A percentile compares a stretch with the other conserved stretches of the same genome.
These are phyloP conservation scores for Pestalotiopsis fici DNA, from an alignment of 2,329 filamentous ascomycete genomes.

Conservation along the genomic window DNA sequence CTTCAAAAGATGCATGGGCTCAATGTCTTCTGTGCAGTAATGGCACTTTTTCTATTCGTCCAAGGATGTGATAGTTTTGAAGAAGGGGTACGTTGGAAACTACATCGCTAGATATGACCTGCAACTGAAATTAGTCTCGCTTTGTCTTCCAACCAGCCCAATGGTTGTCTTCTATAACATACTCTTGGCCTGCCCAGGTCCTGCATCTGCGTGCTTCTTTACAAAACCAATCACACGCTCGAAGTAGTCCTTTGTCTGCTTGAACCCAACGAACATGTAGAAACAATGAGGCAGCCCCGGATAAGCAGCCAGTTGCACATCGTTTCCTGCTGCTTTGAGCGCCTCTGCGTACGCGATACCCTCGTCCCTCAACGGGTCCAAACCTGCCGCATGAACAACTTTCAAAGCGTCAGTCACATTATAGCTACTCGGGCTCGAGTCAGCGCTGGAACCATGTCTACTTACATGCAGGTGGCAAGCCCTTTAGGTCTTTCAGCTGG, in stretches of 20 bases:
- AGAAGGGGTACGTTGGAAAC: too few species aligned
- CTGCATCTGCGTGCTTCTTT: slow-evolving; percentile 4
- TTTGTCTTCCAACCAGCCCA: not conserved
- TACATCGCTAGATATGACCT: too few species aligned
- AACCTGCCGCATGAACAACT: slow-evolving; percentile 36
- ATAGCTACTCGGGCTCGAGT: not conserved
- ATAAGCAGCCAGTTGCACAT: slow-evolving; percentile 32
- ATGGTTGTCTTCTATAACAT: not conserved
- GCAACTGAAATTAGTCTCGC: too few species aligned
- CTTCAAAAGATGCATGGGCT: too few species aligned
- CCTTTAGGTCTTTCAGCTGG: slow-evolving; percentile 20
- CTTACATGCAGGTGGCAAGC: slow-evolving; percentile 34
- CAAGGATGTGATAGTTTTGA: not conserved
- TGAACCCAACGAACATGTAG: slow-evolving; percentile 4
- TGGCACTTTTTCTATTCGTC: too few species aligned
- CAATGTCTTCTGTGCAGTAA: too few species aligned
- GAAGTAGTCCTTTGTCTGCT: slow-evolving; percentile 1
- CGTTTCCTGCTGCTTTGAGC: slow-evolving; percentile 30
- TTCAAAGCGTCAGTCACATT: not conserved
- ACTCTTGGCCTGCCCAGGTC: not conserved
- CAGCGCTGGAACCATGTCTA: not conserved
- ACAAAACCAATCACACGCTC: not conserved
- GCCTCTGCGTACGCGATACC: slow-evolving; percentile 37
- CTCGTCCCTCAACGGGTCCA: slow-evolving; percentile 38
- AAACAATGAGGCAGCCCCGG: slow-evolving; percentile 37